A percentile compares a stretch with the other conserved stretches of the same genome.
Evolutionary conservation across 331 rosid species (phyloP).

Genomic region (Stylosanthes scabra): DNA sequence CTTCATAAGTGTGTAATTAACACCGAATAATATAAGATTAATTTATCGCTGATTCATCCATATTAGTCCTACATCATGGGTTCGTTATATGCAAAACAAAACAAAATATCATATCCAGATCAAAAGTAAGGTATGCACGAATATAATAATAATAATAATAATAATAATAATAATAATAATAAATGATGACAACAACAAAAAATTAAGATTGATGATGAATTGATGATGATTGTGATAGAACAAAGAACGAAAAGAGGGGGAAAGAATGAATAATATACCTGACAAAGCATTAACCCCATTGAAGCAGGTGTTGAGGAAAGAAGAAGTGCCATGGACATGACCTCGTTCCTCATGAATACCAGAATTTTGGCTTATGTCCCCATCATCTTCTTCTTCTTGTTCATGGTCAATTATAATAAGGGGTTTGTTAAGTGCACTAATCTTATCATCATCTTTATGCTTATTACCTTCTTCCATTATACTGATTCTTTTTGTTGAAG

Average conservation of each 20-base stretch:
- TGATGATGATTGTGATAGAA: not conserved
- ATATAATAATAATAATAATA: not conserved
- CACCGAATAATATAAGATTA: too few relatives aligned
- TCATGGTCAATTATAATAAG: not conserved
- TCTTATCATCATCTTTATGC: not conserved
- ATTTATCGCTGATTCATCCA: too few relatives aligned
- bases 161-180: too few relatives aligned
- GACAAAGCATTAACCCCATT: constrained; percentile 61
- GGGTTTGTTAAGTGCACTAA: constrained; percentile 27
- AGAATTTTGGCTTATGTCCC: constrained; percentile 1
- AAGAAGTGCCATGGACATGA: not conserved
- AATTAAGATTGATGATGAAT: too few relatives aligned
- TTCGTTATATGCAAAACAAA: not conserved
- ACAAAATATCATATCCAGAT: too few relatives aligned
- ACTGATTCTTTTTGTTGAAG: not conserved
- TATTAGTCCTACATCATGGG: not conserved
- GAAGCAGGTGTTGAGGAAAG: constrained; percentile 48
- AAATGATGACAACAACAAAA: too few relatives aligned
- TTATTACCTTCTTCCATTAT: constrained; percentile 33
- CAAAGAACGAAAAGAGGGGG: not conserved
- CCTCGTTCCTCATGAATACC: not conserved
- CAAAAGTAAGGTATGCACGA: not conserved
- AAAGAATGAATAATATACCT: constrained; percentile 32
- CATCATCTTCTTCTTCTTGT: constrained; percentile 5
- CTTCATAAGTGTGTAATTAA: too few relatives aligned